Evolutionary conservation across 768 basidiomycete genomes (phyloP).

Genomic region (Amanita molliuscula): DNA sequence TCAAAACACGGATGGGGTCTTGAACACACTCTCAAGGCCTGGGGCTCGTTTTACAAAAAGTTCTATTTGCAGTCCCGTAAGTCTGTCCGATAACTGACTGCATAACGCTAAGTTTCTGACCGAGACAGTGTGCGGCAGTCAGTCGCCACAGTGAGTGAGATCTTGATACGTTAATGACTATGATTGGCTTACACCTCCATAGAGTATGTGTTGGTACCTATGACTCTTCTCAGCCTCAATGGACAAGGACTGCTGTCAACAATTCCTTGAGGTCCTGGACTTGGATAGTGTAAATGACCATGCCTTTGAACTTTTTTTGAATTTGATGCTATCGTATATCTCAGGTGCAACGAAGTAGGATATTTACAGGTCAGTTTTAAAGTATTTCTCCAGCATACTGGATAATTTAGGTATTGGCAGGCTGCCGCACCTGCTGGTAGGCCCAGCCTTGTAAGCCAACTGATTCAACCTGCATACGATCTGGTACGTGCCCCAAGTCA

Average conservation of each 20-base stretch:
- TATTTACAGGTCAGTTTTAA: slow-evolving; percentile 31
- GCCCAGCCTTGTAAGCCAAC: slow-evolving; percentile 42
- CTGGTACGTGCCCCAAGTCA: slow-evolving; percentile 24
- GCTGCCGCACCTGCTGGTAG: slow-evolving; percentile 28
- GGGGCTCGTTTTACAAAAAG: slow-evolving; percentile 48
- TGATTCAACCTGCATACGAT: slow-evolving; percentile 46
- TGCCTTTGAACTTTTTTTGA: background rate
- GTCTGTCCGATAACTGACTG: slow-evolving; percentile 12
- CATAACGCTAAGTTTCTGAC: background rate
- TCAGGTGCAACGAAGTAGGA: slow-evolving; percentile 66
- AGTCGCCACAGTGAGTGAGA: slow-evolving; percentile 35
- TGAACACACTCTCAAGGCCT: slow-evolving; percentile 46
- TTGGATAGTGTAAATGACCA: slow-evolving; percentile 47
- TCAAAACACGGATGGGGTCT: slow-evolving; percentile 50
- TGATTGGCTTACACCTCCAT: background rate
- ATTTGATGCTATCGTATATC: background rate
- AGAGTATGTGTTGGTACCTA: slow-evolving; percentile 36
- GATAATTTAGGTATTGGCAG: slow-evolving; percentile 13
- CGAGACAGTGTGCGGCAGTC: slow-evolving; percentile 38
- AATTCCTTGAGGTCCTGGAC: slow-evolving; percentile 54
- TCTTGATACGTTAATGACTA: background rate
- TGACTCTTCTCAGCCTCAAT: slow-evolving; percentile 28
- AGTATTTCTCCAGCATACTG: background rate
- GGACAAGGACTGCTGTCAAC: slow-evolving; percentile 45
- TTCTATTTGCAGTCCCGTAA: slow-evolving; percentile 36